Evolutionary conservation across 805 yeast species (phyloP).

Genomic region (Zygosaccharomyces siamensis): DNA sequence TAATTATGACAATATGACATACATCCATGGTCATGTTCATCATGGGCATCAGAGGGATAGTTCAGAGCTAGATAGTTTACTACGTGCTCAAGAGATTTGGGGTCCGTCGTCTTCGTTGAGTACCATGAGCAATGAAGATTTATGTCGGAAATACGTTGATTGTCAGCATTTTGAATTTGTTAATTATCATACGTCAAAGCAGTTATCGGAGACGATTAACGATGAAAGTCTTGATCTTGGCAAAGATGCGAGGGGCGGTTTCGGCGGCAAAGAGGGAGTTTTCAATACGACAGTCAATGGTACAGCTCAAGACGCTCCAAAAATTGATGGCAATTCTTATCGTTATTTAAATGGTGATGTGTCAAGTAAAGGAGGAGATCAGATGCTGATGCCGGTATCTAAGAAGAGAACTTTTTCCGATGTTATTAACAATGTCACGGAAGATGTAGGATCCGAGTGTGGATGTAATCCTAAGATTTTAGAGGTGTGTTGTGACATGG

Average conservation of each 20-base stretch:
- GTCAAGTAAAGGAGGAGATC: conserved; percentile 12
- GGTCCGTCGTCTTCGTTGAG: background rate
- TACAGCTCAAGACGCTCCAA: background rate
- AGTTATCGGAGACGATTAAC: background rate
- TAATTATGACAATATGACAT: conserved; percentile 55
- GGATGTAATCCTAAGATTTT: conserved; percentile 38
- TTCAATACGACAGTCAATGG: background rate
- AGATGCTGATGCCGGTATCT: conserved; percentile 20
- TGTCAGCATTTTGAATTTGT: conserved; percentile 42
- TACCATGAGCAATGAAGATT: conserved; percentile 5
- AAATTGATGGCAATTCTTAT: background rate
- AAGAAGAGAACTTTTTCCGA: conserved; percentile 7
- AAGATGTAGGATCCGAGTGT: conserved; percentile 16
- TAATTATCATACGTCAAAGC: conserved; percentile 33
- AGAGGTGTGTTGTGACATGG: conserved; percentile 40
- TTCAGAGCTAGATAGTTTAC: background rate
- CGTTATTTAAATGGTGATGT: background rate
- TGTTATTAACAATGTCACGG: conserved; percentile 1
- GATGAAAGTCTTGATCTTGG: background rate
- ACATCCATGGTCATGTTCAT: conserved; percentile 66
- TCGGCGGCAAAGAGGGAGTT: background rate
- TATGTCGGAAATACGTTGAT: conserved; percentile 26
- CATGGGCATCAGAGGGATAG: conserved; percentile 17
- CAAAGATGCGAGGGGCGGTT: too few relatives aligned
- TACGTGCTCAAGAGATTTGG: background rate